Conservation (phyloP, 1,284 basidiomycete species). For the Fomitopsis betulina region DNA sequence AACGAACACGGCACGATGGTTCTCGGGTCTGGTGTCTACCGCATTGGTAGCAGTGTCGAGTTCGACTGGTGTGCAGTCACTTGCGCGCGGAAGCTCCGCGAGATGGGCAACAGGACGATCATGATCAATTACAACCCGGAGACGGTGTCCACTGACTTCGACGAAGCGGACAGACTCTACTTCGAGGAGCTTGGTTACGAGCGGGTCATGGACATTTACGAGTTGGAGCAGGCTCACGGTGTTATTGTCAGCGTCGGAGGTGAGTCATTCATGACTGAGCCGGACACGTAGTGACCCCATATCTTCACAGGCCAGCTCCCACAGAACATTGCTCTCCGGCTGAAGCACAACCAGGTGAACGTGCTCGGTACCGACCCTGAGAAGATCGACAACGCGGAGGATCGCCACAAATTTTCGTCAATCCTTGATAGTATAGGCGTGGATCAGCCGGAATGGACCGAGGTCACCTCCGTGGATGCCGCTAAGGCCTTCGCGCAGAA, state of each 20-base stretch:
- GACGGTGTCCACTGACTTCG: conserved; percentile 99
- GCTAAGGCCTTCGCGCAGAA: conserved; percentile 90
- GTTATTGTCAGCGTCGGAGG: conserved; percentile 97
- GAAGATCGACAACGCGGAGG: conserved; percentile 96
- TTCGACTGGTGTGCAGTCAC: conserved; percentile 99
- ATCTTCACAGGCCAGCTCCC: conserved; percentile 75
- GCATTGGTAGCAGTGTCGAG: conserved; percentile 97
- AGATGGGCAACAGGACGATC: conserved; percentile 92
- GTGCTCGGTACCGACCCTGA: conserved; percentile 96
- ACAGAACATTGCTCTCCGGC: conserved; percentile 96
- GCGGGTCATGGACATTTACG: conserved; percentile 99
- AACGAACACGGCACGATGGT: conserved; percentile 99
- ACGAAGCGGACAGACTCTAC: conserved; percentile 97
- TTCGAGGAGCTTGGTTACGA: conserved; percentile 99
- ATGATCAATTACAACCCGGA: conserved; percentile 99
- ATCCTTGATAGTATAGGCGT: conserved; percentile 94
- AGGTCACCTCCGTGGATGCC: conserved; percentile 84
- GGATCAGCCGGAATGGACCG: conserved; percentile 96
- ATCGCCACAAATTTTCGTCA: conserved; percentile 98
- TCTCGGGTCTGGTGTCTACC: conserved; percentile 97
- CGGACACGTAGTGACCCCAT: neutral
- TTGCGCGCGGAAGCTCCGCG: conserved; percentile 87
- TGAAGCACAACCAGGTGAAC: conserved; percentile 88
- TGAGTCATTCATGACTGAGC: conserved; percentile 28
- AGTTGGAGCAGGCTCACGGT: conserved; percentile 89